Percentiles rank a stretch among this genome's conserved stretches.
Evolutionary conservation across 2,329 filamentous ascomycete genomes (phyloP).

Genomic region (Zalaria sp.): DNA sequence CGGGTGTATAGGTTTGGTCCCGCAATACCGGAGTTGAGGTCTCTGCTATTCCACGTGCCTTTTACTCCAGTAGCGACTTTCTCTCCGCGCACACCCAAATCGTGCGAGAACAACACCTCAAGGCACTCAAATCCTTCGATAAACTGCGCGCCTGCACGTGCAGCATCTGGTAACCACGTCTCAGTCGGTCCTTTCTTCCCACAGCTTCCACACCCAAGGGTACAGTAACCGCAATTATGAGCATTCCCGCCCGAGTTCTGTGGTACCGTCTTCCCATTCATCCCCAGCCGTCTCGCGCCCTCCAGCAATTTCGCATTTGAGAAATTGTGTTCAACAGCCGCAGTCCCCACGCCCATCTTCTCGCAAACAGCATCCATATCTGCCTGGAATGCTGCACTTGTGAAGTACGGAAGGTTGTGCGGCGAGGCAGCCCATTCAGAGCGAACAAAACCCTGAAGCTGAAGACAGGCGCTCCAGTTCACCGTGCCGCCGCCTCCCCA

Average conservation of each 20-base stretch:
- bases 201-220: constrained; percentile 44
- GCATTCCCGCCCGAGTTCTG: constrained; percentile 64
- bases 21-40: constrained; percentile 44
- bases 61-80: constrained; percentile 54
- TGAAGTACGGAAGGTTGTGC: constrained; percentile 57
- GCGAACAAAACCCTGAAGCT: constrained; percentile 63
- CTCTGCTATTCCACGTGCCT: constrained; percentile 63
- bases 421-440: constrained; percentile 59
- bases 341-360: constrained; percentile 59
- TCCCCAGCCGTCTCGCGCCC: constrained; percentile 60
- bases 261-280: constrained; percentile 53
- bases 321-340: constrained; percentile 57
- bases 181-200: constrained; percentile 69
- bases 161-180: constrained; percentile 68
- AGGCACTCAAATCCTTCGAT: constrained; percentile 69
- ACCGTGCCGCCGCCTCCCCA: constrained; percentile 82
- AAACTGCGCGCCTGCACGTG: constrained; percentile 61
- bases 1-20: constrained; percentile 33
- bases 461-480: constrained; percentile 62
- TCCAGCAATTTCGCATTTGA: constrained; percentile 61
- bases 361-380: constrained; percentile 66
- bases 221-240: constrained; percentile 59
- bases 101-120: constrained; percentile 52
- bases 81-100: constrained; percentile 23
- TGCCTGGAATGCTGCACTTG: constrained; percentile 58